phyloP scores from a whole-genome alignment of 257 asterid species.

The Apocynum venetum region DNA sequence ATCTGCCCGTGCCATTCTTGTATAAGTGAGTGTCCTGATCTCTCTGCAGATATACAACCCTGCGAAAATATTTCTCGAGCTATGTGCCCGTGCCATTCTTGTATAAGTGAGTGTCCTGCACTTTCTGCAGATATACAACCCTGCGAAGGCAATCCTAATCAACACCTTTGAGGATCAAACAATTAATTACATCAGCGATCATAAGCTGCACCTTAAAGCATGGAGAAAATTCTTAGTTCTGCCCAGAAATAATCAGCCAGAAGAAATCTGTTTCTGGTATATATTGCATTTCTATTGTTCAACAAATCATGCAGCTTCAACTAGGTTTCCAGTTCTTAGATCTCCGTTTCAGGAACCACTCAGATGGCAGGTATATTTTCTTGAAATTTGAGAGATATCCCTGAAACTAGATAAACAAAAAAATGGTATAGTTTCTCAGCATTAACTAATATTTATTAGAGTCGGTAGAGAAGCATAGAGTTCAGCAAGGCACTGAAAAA shows the following conservation, averaged over 20 bases:
- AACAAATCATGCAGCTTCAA: neutral
- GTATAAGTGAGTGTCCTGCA: neutral
- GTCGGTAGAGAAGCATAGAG: conserved; percentile 81
- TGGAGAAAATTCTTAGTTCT: neutral
- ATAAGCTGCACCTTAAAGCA: neutral
- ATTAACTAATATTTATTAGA: conserved; percentile 61
- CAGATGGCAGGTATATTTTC: neutral
- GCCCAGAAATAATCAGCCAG: neutral
- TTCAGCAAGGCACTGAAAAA: conserved; percentile 87
- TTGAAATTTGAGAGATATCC: neutral
- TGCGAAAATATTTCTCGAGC: neutral
- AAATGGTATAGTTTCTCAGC: conserved; percentile 3
- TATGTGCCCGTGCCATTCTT: neutral
- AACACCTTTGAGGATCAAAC: neutral
- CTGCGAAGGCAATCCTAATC: neutral
- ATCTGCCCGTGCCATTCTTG: neutral
- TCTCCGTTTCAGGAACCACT: neutral
- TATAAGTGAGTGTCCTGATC: neutral
- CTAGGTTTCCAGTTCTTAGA: neutral
- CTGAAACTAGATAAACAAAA: neutral
- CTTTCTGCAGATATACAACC: neutral
- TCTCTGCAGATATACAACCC: neutral
- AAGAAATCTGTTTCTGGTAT: neutral
- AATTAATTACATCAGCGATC: neutral
- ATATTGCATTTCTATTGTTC: neutral